Percentiles rank a stretch among this genome's conserved stretches.
phyloP scores from a whole-genome alignment of 495 filamentous ascomycete species.

The Parathielavia hyrcaniae region DNA sequence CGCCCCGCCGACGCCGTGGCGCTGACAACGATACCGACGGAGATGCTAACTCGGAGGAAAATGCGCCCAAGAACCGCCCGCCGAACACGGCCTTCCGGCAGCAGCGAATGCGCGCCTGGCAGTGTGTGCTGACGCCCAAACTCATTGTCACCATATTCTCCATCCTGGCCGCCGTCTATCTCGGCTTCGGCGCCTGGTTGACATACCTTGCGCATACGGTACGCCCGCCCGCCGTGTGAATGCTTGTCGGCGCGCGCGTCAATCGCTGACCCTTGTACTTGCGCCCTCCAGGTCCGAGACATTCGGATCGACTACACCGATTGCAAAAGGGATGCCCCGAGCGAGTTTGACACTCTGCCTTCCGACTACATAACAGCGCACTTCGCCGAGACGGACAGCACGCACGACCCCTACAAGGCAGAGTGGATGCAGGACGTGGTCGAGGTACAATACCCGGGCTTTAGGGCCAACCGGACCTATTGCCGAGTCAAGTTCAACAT shows the following conservation, averaged over 20 bases:
- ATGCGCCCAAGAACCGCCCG: slow-evolving; percentile 33
- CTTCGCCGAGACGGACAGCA: slow-evolving; percentile 52
- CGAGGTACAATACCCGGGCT: slow-evolving; percentile 23
- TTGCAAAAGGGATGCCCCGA: slow-evolving; percentile 49
- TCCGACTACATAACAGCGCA: slow-evolving; percentile 51
- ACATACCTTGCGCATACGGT: slow-evolving; percentile 34
- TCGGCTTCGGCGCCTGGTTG: slow-evolving; percentile 33
- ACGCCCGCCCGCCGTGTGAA: slow-evolving; percentile 1
- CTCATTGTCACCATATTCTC: slow-evolving; percentile 37
- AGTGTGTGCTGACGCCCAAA: slow-evolving; percentile 36
- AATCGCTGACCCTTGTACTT: slow-evolving; percentile 31
- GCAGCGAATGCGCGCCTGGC: slow-evolving; percentile 37
- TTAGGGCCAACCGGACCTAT: slow-evolving; percentile 17
- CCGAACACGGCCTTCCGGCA: slow-evolving; percentile 37
- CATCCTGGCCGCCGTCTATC: slow-evolving; percentile 33
- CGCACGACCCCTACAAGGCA: slow-evolving; percentile 27
- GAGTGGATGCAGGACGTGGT: slow-evolving; percentile 24
- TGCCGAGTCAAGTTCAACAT: slow-evolving; percentile 74
- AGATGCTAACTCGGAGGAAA: slow-evolving; percentile 23
- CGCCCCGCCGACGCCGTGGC: slow-evolving; percentile 33
- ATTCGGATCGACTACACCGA: slow-evolving; percentile 82
- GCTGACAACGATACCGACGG: slow-evolving; percentile 22
- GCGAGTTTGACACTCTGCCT: slow-evolving; percentile 43
- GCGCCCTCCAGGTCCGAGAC: slow-evolving; percentile 68
- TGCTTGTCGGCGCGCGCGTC: not conserved